A percentile compares a stretch with the other conserved stretches of the same genome.
Evolutionary conservation across 176 grass and related monocot genomes (phyloP).

Genomic region (barley (Hordeum vulgare)): MorexV3_pseudomolecules_assembly NC_058524.1:116490300-116490799

Average conservation of each 20-base stretch:
- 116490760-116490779: too few relatives aligned
- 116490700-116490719: conserved; percentile 41
- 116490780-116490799: conserved; percentile 2
- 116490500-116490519: conserved; percentile 41
- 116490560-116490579: conserved; percentile 31
- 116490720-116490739: conserved; percentile 29
- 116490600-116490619: conserved; percentile 41
- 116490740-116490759: conserved; percentile 37
- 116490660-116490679: conserved; percentile 45
- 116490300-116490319: too few relatives aligned
- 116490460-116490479: conserved; percentile 33
- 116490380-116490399: not conserved
- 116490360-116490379: not conserved
- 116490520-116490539: conserved; percentile 36
- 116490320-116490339: not conserved
- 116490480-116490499: conserved; percentile 35
- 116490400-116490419: not conserved
- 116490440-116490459: conserved; percentile 10
- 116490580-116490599: conserved; percentile 7
- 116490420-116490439: not conserved
- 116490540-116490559: conserved; percentile 42
- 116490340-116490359: not conserved
- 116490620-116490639: conserved; percentile 35
- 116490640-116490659: not conserved
- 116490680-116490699: conserved; percentile 33